Percentiles rank a stretch among this genome's conserved stretches.
Evolutionary conservation across 805 yeast species (phyloP).

Genomic region (Sungouiella blattae): DNA sequence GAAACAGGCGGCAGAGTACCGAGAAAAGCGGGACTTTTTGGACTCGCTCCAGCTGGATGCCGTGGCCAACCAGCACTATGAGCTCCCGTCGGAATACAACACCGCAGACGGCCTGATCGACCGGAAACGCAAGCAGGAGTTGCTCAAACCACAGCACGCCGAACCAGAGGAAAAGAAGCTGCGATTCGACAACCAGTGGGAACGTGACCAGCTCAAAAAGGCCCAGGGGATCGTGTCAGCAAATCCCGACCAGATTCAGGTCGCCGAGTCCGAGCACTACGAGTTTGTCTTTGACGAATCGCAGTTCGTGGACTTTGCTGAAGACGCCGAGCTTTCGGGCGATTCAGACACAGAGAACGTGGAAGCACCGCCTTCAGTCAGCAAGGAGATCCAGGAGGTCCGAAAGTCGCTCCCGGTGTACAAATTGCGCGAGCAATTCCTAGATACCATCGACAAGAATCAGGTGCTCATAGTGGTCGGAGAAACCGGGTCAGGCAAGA

Average conservation of each 20-base stretch:
- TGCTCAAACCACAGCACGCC: conserved; percentile 33
- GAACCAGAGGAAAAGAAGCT: conserved; percentile 18
- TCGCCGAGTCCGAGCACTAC: conserved; percentile 47
- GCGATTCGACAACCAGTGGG: conserved; percentile 46
- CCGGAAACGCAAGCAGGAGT: conserved; percentile 49
- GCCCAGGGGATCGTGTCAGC: conserved; percentile 28
- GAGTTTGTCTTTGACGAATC: conserved; percentile 74
- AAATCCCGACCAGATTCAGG: conserved; percentile 36
- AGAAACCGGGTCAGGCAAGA: conserved; percentile 92
- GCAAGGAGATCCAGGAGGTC: conserved; percentile 40
- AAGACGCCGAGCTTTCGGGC: conserved; percentile 30
- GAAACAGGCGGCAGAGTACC: conserved; percentile 8
- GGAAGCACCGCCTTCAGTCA: conserved; percentile 11
- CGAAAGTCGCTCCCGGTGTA: conserved; percentile 75
- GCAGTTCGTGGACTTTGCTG: conserved; percentile 55
- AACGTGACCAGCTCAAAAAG: conserved; percentile 45
- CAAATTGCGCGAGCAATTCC: conserved; percentile 53
- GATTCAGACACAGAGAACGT: conserved; percentile 33
- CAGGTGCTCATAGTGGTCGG: conserved; percentile 78
- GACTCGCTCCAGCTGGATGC: conserved; percentile 3
- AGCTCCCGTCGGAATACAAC: conserved; percentile 55
- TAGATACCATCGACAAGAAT: conserved; percentile 55
- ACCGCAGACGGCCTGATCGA: conserved; percentile 53
- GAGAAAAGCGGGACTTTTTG: conserved; percentile 9
- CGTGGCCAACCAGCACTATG: conserved; percentile 1